Base-by-base conservation (phyloP, 176 grass and related monocot genomes). In the Alopecurus myosuroides region DNA sequence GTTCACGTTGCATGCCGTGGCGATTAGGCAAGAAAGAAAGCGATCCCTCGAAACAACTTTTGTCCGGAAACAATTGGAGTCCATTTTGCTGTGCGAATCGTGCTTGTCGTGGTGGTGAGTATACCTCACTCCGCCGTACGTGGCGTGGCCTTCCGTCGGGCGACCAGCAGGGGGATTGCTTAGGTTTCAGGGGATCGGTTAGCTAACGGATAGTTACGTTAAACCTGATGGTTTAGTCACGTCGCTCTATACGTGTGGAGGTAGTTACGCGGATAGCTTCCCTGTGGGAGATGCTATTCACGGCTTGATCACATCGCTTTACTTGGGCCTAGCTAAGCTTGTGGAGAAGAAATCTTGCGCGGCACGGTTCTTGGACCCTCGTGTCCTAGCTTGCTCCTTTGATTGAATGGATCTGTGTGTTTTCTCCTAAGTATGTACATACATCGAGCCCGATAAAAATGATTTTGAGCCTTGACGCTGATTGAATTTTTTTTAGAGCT, bases 1-100 rank as follows among this genome's bases (percentile, higher is more conserved):
- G 46, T 26, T 70, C 26, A 71, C 62, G 63, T 61, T 55, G 78
- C 88, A 82, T 86, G 88, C 10, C 66, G 45, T 28, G 34, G 84
- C 42, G 62, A 74, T 11, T 4, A 35, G 77, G 28, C 69, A 23
- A 42, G 39, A 23, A 4, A 28, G 41, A 69, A 60, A 40, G 71
- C 2, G 29, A 56, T 9, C 35, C 30, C 41, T 69, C 19, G n/a
- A 14, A 39, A 76, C 40, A 2, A 23, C 42, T 39, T 19, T 49
- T 37, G 10, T 44, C 39, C 26, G 45, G 23, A 42, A 70, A 1
- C n/a, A 42, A 42, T 13, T 10, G 12, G 11, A 44, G 14, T 15
- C 36, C 11, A 4, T 33, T 70, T 31, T 33, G 9, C 46, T 19
- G 39, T 40, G 55, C 7, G 57, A 11, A 9, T 41, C 34, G 30